Evolutionary conservation across 2,329 filamentous ascomycete genomes (phyloP), one percentile per base, ranked within the genome.

Genomic region (Diaporthe sp.): DNA sequence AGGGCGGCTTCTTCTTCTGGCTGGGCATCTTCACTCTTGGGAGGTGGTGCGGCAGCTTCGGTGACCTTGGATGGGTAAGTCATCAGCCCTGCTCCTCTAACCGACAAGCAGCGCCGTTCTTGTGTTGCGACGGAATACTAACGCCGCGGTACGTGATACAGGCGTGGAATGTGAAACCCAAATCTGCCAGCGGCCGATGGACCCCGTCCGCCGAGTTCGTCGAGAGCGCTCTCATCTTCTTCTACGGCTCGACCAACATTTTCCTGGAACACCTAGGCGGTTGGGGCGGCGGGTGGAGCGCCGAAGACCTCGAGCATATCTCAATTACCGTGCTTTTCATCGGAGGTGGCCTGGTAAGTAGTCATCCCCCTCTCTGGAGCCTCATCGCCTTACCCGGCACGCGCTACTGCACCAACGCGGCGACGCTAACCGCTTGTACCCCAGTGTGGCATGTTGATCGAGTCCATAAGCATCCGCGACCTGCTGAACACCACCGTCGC

Each of bases 251-350:
- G 3, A 96, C 93, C 75, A 98, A 98, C 83, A 92, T 98, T 73
- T 98, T 97, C 83, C 87, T 98, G 39, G 96, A 98, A 83, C 96
- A 98, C 80, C 88, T 98, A 35, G 92, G 92, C 71, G 90, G 89
- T 68, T 92, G 91, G 88, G 94, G 93, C 44, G 85, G 87, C 17
- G 88, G 83, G 70, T 98, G 95, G 93, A 92, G 89, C 70, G 85
- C 94, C 0, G 90, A 93, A 75, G 96, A 98, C 81, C 86, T 98
- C 27, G 96, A 98, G 84, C 97, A 98, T 82, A 86, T 97, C 61
- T 96, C 95, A 17, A 98, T 98, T 79, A 96, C 96, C 0, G 88
- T 98, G 61, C 91, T 98, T 82, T 98, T 98, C 85, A 94, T 98
- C 76, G 96, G 96, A 71, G 96, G 96, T 77, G 96, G 97, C 61